These are phyloP conservation scores for Gossypium bickii DNA, from an alignment of 345 rosid species.

Conservation along the genomic window DNA sequence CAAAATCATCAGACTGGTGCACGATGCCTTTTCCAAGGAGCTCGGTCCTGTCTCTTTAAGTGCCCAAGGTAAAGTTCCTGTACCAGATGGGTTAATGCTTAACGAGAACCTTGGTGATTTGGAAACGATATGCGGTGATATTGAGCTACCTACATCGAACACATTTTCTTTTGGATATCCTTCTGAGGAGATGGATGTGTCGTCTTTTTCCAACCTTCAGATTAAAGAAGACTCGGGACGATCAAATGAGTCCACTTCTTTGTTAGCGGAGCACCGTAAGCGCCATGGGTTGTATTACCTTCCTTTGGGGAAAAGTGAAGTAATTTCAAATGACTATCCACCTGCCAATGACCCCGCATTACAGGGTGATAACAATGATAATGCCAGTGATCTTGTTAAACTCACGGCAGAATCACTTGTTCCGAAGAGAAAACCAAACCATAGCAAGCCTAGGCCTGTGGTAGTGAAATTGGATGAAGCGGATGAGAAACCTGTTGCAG, in stretches of 20 bases:
- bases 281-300: conserved; percentile 83
- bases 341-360: conserved; percentile 63
- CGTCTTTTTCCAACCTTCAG: conserved; percentile 31
- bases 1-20: conserved; percentile 41
- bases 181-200: conserved; percentile 37
- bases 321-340: conserved; percentile 54
- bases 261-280: conserved; percentile 85
- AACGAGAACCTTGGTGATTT: conserved; percentile 66
- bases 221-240: conserved; percentile 55
- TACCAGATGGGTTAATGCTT: conserved; percentile 67
- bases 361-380: conserved; percentile 29
- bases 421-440: conserved; percentile 49
- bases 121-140: conserved; percentile 51
- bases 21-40: conserved; percentile 66
- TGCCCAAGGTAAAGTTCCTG: conserved; percentile 59
- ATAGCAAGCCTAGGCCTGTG: conserved; percentile 79
- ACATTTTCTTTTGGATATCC: conserved; percentile 38
- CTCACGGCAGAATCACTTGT: conserved; percentile 52
- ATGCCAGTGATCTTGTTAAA: conserved; percentile 41
- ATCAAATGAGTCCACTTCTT: conserved; percentile 58
- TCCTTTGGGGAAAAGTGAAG: conserved; percentile 51
- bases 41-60: conserved; percentile 65
- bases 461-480: conserved; percentile 87
- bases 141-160: conserved; percentile 36
- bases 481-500: conserved; percentile 29